Conservation (phyloP, 1,284 basidiomycete genomes). For the Boletus subluridellus region DNA sequence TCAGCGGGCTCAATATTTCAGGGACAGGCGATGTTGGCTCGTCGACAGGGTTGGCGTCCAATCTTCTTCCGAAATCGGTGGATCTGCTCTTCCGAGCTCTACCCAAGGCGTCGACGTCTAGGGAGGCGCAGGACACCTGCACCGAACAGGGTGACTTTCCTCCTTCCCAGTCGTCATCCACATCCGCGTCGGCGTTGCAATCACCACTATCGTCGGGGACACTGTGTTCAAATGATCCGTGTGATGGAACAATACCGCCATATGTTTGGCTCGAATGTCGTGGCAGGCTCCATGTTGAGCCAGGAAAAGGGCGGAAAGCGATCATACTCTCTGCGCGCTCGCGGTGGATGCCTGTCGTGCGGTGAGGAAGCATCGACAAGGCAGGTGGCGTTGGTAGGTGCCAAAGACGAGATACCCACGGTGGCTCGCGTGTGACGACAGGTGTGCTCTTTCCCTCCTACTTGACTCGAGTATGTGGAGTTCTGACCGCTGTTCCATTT, state of each 20-base stretch:
- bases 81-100: slow-evolving; percentile 76
- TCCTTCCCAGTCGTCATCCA: not conserved
- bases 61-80: slow-evolving; percentile 44
- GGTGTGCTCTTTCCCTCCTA: slow-evolving; percentile 9
- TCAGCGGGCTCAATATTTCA: slow-evolving; percentile 28
- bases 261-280: slow-evolving; percentile 87
- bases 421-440: slow-evolving; percentile 1
- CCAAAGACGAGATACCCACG: not conserved
- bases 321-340: slow-evolving; percentile 79
- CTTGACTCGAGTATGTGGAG: not conserved
- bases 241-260: slow-evolving; percentile 34
- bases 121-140: not conserved
- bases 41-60: slow-evolving; percentile 3
- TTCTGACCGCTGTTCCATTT: not conserved
- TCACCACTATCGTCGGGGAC: slow-evolving; percentile 5
- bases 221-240: not conserved
- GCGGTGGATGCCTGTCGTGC: slow-evolving; percentile 60
- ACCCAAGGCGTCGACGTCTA: slow-evolving; percentile 41
- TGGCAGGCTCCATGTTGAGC: slow-evolving; percentile 83
- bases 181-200: not conserved
- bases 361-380: slow-evolving; percentile 54
- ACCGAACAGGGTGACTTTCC: not conserved
- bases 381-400: slow-evolving; percentile 45
- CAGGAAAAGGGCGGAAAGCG: slow-evolving; percentile 86
- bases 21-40: slow-evolving; percentile 17